Base-by-base conservation (phyloP, 2,329 filamentous ascomycete species). In the Aspergillus costaricaensis region DNA sequence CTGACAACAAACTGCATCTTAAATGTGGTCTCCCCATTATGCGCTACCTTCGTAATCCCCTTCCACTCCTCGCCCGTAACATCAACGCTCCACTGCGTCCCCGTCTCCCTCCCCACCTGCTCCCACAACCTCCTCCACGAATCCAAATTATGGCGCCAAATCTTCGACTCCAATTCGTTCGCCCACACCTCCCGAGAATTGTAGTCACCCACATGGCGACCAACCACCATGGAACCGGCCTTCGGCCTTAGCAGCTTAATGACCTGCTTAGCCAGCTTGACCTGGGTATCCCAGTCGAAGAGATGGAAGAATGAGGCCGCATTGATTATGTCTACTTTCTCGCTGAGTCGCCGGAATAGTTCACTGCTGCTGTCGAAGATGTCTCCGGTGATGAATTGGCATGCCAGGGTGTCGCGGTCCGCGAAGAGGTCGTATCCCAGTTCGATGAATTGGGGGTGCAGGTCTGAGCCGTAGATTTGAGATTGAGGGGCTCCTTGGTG, bases 241-340 rank as follows among this genome's bases (percentile, higher is more conserved):
- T 48, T 17, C 6, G 30, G 44, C 5, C 23, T n/a, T 30, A 63
- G 12, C 15, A 61, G 12, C 23, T 54, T 30, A 30, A 61, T 36
- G 27, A 63, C 56, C 4, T 53, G 51, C 25, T 59, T 58, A 2
- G 51, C 55, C 12, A 10, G 39, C 12, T 2, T 36, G 5, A 61
- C 39, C 39, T 63, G 51, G 0, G 36, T 25, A 12, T 49, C 48
- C 61, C 59, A 61, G 17, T 61, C 32, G 19, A 56, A 63, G 4
- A 61, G 39, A 36, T 63, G 61, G 36, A 63, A 52, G 23, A 61
- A 63, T 19, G 48, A 61, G 3, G 55, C 55, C 5, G 59, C 50
- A n/a, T 63, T 61, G 32, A 63, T 43, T 3, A 63, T 43, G 7
- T 43, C 47, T 5, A 59, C 7, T 1, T 47, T 32, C 2, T 36